Evolutionary conservation across 768 basidiomycete species (phyloP).

Genomic region (Kwoniella sp.): DNA sequence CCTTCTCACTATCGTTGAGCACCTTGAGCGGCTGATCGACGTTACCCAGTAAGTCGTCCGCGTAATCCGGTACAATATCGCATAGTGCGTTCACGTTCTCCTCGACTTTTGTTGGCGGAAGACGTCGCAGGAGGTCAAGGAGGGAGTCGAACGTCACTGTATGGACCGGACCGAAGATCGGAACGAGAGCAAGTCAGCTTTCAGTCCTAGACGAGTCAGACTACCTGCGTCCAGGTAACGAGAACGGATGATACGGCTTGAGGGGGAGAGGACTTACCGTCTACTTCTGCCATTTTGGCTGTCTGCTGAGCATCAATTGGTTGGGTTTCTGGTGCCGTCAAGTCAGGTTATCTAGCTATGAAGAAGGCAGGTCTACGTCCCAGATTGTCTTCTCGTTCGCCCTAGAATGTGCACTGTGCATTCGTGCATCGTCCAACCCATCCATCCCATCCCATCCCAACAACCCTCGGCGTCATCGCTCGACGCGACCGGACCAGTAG

Average conservation of each 20-base stretch:
- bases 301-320: too few relatives aligned
- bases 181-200: background rate
- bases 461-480: too few relatives aligned
- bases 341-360: too few relatives aligned
- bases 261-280: constrained; percentile 22
- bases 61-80: constrained; percentile 83
- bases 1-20: constrained; percentile 69
- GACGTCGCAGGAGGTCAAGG: constrained; percentile 91
- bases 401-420: too few relatives aligned
- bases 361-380: too few relatives aligned
- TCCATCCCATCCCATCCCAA: too few relatives aligned
- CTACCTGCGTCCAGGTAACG: too few relatives aligned
- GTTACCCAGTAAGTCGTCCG: constrained; percentile 90
- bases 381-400: too few relatives aligned
- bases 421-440: too few relatives aligned
- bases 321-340: too few relatives aligned
- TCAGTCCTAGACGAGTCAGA: too few relatives aligned
- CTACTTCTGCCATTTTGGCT: constrained; percentile 28
- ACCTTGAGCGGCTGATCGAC: constrained; percentile 92
- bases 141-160: constrained; percentile 67
- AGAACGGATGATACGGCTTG: background rate
- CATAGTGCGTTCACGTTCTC: constrained; percentile 82
- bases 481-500: too few relatives aligned
- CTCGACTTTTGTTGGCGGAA: constrained; percentile 88
- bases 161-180: background rate